Conservation (phyloP, 352 stramenopile genomes). For the Lagenidium sp. region DNA sequence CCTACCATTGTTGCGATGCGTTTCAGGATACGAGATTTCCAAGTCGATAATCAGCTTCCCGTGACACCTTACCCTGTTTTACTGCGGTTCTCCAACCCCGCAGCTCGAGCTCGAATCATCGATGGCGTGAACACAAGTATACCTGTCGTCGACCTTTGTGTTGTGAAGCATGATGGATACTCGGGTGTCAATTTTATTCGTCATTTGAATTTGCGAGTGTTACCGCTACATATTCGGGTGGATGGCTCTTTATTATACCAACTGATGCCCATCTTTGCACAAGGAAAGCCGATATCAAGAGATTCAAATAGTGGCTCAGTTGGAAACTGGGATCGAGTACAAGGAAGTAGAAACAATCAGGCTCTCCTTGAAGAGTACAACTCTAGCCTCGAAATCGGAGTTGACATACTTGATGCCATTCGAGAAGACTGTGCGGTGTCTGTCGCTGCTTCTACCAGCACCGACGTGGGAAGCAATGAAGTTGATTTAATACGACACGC, state of each 20-base stretch:
- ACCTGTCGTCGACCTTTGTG: slow-evolving; percentile 57
- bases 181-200: slow-evolving; percentile 82
- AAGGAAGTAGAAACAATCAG: no score
- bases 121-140: slow-evolving; percentile 43
- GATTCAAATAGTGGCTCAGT: slow-evolving; percentile 9
- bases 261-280: slow-evolving; percentile 50
- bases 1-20: slow-evolving; percentile 58
- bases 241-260: slow-evolving; percentile 77
- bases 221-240: slow-evolving; percentile 72
- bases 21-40: slow-evolving; percentile 70
- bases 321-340: slow-evolving; percentile 16
- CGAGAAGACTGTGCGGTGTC: slow-evolving; percentile 51
- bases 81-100: slow-evolving; percentile 70
- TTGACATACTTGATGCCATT: slow-evolving; percentile 64
- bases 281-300: no score
- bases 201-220: slow-evolving; percentile 62
- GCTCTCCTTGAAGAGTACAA: slow-evolving; percentile 68
- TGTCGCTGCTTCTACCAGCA: slow-evolving; percentile 9
- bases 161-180: slow-evolving; percentile 85
- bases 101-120: slow-evolving; percentile 28
- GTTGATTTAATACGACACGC: slow-evolving; percentile 1
- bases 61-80: slow-evolving; percentile 77
- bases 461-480: slow-evolving; percentile 5
- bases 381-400: slow-evolving; percentile 52
- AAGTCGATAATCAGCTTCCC: slow-evolving; percentile 84